A percentile compares a stretch with the other conserved stretches of the same genome.
Conservation (phyloP, 139 green algal genomes). For the Coelastrella sp. region DNA sequence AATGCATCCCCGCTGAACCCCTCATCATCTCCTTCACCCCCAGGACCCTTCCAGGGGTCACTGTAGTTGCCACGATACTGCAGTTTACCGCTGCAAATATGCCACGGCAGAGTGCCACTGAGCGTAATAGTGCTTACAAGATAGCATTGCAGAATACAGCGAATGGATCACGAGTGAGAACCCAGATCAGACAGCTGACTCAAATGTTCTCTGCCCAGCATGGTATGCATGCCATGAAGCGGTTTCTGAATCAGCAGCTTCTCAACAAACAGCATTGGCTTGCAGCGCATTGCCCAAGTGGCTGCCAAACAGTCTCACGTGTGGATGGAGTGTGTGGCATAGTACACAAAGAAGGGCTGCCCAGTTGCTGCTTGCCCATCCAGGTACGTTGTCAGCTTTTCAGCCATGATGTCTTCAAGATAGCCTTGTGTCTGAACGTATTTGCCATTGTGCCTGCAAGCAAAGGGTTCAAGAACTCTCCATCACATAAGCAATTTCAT, state of each 20-base stretch:
- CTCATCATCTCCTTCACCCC: neutral
- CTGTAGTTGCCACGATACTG: neutral
- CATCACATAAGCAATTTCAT: neutral
- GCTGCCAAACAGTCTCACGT: neutral
- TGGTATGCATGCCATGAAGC: no score
- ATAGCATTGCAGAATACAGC: no score
- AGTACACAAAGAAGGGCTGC: slow-evolving; percentile 31
- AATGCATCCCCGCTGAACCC: neutral
- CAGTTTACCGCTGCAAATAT: neutral
- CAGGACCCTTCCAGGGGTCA: neutral
- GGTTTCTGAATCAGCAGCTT: no score
- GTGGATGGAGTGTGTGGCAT: slow-evolving; percentile 6
- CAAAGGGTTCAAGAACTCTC: neutral
- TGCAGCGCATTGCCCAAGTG: no score
- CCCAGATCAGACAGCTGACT: no score
- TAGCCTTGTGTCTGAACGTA: slow-evolving; percentile 4
- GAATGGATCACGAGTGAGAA: no score
- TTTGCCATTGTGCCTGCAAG: slow-evolving; percentile 12
- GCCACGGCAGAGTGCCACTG: no score
- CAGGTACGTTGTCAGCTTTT: slow-evolving; percentile 8
- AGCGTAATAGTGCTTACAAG: neutral
- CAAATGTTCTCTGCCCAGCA: no score
- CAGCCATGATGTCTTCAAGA: slow-evolving; percentile 6
- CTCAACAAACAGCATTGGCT: no score
- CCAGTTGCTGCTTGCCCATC: neutral